phyloP scores from a whole-genome alignment of 805 yeast genomes.

The Schizosaccharomyces japonicus region DNA sequence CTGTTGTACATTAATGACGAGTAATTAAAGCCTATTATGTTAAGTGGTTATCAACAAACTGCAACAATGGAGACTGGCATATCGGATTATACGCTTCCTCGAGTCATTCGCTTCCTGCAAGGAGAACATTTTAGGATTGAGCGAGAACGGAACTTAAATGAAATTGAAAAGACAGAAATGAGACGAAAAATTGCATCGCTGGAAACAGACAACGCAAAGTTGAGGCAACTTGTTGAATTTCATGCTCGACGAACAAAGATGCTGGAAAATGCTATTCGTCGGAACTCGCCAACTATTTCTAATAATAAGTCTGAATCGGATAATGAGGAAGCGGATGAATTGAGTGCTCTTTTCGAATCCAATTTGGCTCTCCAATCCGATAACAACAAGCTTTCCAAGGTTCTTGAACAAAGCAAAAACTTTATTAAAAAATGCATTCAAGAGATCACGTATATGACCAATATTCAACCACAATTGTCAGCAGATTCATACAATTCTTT shows the following conservation, averaged over 20 bases:
- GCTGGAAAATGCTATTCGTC: conserved; percentile 14
- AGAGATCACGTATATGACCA: conserved; percentile 16
- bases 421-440: conserved; percentile 17
- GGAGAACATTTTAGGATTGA: conserved; percentile 39
- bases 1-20: no score
- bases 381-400: no score
- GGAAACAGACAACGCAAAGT: conserved; percentile 28
- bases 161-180: conserved; percentile 37
- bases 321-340: no score
- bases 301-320: no score
- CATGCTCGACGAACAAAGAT: conserved; percentile 13
- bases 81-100: conserved; percentile 19
- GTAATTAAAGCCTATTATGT: no score
- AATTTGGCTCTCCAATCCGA: no score
- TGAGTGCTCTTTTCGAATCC: no score
- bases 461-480: no score
- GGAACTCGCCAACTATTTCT: no score
- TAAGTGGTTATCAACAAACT: no score
- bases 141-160: conserved; percentile 36
- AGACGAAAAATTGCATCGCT: conserved; percentile 25
- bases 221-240: conserved; percentile 13
- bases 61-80: no score
- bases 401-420: conserved; percentile 5
- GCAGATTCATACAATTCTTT: no score
- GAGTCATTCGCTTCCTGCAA: conserved; percentile 41